A percentile compares a stretch with the other conserved stretches of the same genome.
Evolutionary conservation across 2,329 filamentous ascomycete genomes (phyloP).

Genomic region (Myrmaecium sp.): DNA sequence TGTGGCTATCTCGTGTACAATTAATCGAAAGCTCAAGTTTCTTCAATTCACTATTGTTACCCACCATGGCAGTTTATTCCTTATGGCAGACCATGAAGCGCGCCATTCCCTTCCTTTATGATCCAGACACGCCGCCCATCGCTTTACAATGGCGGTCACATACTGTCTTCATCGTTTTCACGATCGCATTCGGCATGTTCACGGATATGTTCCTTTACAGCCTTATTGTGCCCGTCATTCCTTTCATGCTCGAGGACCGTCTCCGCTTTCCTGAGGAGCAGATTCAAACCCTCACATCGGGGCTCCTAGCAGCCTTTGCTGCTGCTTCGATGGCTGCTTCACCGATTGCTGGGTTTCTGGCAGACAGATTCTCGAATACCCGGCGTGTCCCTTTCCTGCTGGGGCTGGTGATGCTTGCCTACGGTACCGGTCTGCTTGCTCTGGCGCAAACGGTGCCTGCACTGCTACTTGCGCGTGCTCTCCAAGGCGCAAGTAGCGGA

Average conservation of each 20-base stretch:
- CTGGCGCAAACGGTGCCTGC: conserved; percentile 31
- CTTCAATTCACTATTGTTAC: no score
- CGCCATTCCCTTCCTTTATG: no score
- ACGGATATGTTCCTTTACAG: conserved; percentile 44
- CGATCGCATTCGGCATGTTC: conserved; percentile 38
- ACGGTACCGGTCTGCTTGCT: conserved; percentile 39
- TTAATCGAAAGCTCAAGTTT: no score
- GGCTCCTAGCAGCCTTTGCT: conserved; percentile 37
- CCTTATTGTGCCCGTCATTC: conserved; percentile 40
- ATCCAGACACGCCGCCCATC: conserved; percentile 2
- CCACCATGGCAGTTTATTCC: no score
- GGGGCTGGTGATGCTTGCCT: conserved; percentile 34
- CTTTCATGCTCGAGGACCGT: conserved; percentile 38
- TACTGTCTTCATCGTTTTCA: conserved; percentile 40
- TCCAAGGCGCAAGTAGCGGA: conserved; percentile 41
- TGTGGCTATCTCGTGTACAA: no score
- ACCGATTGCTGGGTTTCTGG: conserved; percentile 35
- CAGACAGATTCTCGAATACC: conserved; percentile 33
- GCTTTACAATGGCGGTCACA: conserved; percentile 39
- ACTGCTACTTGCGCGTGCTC: conserved; percentile 34
- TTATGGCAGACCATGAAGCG: no score
- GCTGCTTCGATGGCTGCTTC: conserved; percentile 35
- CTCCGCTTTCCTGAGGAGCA: conserved; percentile 30
- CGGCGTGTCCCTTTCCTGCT: conserved; percentile 41
- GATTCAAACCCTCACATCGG: conserved; percentile 36